Percentiles rank a stretch among this genome's conserved stretches.
phyloP scores from a whole-genome alignment of 163 green algal genomes.

The Prototheca wickerhamii region DNA sequence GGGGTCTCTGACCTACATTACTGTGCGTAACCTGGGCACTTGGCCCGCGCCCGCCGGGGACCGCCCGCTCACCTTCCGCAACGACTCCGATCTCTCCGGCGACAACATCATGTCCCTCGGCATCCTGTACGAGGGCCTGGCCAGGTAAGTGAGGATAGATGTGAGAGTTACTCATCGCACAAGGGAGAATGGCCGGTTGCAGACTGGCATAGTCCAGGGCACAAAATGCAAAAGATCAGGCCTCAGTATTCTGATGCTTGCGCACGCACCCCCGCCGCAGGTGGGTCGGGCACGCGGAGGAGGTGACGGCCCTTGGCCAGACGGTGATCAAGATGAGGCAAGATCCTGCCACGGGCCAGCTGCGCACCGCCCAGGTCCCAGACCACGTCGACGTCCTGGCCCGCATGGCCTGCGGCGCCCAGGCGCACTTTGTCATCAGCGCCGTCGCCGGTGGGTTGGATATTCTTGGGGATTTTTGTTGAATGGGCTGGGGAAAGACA shows the following conservation, averaged over 20 bases:
- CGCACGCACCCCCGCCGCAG: constrained; percentile 9
- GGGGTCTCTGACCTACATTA: constrained; percentile 22
- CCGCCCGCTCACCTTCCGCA: constrained; percentile 9
- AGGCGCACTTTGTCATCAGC: constrained; percentile 28
- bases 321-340: constrained; percentile 16
- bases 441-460: constrained; percentile 18
- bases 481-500: too few species aligned
- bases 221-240: too few species aligned
- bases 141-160: constrained; percentile 8
- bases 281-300: constrained; percentile 28
- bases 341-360: constrained; percentile 11
- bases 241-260: background rate
- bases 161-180: background rate
- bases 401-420: constrained; percentile 24
- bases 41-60: constrained; percentile 4
- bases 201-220: background rate
- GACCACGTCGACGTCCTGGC: constrained; percentile 36
- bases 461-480: too few species aligned
- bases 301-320: constrained; percentile 17
- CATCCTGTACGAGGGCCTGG: constrained; percentile 32
- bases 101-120: constrained; percentile 29
- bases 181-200: background rate
- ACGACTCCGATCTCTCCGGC: constrained; percentile 19
- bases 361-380: constrained; percentile 8
- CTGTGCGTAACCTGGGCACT: constrained; percentile 7